phyloP scores from a whole-genome alignment of 805 yeast genomes.

The Lipomyces yamadae region DNA sequence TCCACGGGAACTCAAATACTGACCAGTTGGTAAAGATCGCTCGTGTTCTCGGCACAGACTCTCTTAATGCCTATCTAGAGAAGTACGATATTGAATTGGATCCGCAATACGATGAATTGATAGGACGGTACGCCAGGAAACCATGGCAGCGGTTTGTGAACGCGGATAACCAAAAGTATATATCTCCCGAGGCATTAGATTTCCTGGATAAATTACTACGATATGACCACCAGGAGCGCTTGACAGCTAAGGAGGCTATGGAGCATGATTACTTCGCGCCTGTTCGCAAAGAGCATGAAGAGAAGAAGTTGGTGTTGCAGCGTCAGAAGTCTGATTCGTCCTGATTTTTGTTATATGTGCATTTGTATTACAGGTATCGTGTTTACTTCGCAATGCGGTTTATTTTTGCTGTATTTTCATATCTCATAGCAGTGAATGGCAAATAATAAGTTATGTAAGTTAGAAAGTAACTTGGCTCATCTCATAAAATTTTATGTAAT shows the following conservation, averaged over 20 bases:
- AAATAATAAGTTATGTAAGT: no score
- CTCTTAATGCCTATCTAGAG: slow-evolving; percentile 65
- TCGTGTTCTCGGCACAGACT: slow-evolving; percentile 84
- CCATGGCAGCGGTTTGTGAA: slow-evolving; percentile 86
- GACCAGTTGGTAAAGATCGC: slow-evolving; percentile 92
- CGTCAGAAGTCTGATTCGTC: slow-evolving; percentile 3
- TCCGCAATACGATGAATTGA: slow-evolving; percentile 73
- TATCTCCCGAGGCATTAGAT: slow-evolving; percentile 74
- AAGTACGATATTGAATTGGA: slow-evolving; percentile 76
- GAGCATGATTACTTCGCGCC: slow-evolving; percentile 56
- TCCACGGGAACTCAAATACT: slow-evolving; percentile 87
- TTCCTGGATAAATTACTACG: slow-evolving; percentile 77
- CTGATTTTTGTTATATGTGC: neutral
- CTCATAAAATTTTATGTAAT: no score
- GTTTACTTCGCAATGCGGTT: neutral
- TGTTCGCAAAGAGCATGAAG: slow-evolving; percentile 40
- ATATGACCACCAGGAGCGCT: slow-evolving; percentile 86
- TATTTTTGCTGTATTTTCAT: neutral
- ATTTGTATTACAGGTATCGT: slow-evolving; percentile 1
- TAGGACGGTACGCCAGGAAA: slow-evolving; percentile 73
- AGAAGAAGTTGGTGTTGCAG: slow-evolving; percentile 5
- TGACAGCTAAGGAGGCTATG: slow-evolving; percentile 89
- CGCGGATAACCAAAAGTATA: slow-evolving; percentile 68
- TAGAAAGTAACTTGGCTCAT: no score
- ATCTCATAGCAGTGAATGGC: neutral